phyloP scores from a whole-genome alignment of 345 rosid species.

The Lepidium sativum region DNA sequence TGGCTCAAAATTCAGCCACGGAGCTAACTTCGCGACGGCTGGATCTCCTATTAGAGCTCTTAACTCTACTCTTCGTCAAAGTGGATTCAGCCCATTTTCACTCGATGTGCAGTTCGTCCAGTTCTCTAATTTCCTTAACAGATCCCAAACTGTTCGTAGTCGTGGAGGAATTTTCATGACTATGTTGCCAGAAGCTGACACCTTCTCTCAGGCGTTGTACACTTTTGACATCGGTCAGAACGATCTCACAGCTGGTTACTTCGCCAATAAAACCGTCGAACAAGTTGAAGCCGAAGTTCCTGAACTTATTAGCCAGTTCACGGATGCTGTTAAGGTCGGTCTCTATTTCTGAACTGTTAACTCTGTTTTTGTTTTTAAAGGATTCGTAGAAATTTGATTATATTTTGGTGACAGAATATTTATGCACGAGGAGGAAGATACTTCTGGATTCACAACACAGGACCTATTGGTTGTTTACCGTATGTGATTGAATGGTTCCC shows the following conservation, averaged over 20 bases:
- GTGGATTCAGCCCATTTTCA: slow-evolving; percentile 83
- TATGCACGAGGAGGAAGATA: slow-evolving; percentile 60
- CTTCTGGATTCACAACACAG: slow-evolving; percentile 72
- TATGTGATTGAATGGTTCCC: slow-evolving; percentile 52
- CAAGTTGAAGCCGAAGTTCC: slow-evolving; percentile 42
- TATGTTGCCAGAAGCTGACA: slow-evolving; percentile 37
- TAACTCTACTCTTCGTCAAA: slow-evolving; percentile 55
- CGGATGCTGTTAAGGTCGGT: slow-evolving; percentile 29
- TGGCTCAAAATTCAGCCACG: slow-evolving; percentile 72
- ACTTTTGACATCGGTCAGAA: slow-evolving; percentile 75
- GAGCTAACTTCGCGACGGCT: slow-evolving; percentile 90
- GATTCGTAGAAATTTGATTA: neutral
- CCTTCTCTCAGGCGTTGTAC: slow-evolving; percentile 44
- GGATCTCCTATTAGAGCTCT: slow-evolving; percentile 81
- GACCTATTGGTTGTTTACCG: slow-evolving; percentile 62
- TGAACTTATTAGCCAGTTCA: slow-evolving; percentile 39
- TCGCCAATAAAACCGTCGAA: slow-evolving; percentile 35
- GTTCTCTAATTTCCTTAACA: slow-evolving; percentile 40
- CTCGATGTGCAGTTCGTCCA: slow-evolving; percentile 58
- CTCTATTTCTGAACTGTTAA: neutral
- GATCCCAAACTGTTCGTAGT: slow-evolving; percentile 51
- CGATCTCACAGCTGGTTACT: slow-evolving; percentile 56
- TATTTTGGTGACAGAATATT: slow-evolving; percentile 26
- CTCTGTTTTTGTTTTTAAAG: neutral
- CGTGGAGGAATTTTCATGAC: slow-evolving; percentile 36